Conservation (phyloP, 2,329 filamentous ascomycete genomes). For the Sclerotinia minor region DNA sequence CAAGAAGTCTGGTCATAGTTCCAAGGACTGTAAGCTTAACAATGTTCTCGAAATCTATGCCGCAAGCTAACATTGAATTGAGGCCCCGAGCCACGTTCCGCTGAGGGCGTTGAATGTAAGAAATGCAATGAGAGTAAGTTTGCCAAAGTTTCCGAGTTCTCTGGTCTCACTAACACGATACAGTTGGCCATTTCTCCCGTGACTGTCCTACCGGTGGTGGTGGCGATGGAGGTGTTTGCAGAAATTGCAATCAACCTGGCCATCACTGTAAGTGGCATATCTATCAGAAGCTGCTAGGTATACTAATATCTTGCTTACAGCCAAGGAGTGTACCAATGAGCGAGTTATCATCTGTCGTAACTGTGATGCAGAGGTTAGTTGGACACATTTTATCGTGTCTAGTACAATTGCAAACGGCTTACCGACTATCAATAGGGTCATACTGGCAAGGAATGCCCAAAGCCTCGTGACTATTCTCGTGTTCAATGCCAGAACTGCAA, state of each 20-base stretch:
- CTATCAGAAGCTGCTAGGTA: neutral
- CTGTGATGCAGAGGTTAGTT: slow-evolving; percentile 54
- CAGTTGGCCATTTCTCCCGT: slow-evolving; percentile 61
- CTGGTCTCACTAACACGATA: slow-evolving; percentile 1
- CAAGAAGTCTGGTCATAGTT: slow-evolving; percentile 45
- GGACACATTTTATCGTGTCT: neutral
- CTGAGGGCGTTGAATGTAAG: slow-evolving; percentile 46
- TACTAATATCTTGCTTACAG: slow-evolving; percentile 18
- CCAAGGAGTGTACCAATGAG: slow-evolving; percentile 50
- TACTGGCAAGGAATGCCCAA: slow-evolving; percentile 57
- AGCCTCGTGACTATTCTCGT: slow-evolving; percentile 54
- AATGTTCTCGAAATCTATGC: neutral
- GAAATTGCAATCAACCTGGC: slow-evolving; percentile 64
- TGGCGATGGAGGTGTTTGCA: slow-evolving; percentile 55
- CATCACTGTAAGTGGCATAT: slow-evolving; percentile 46
- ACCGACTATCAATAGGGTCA: slow-evolving; percentile 48
- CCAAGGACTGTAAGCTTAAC: slow-evolving; percentile 39
- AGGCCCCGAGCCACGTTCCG: slow-evolving; percentile 58
- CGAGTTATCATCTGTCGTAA: slow-evolving; percentile 48
- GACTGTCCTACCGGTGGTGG: slow-evolving; percentile 65
- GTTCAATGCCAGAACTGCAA: slow-evolving; percentile 60
- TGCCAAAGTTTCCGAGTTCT: neutral
- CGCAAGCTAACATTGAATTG: slow-evolving; percentile 13
- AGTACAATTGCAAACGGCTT: neutral
- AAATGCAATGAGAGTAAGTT: slow-evolving; percentile 41